Percentiles rank a stretch among this genome's conserved stretches.
Conservation (phyloP, 768 basidiomycete genomes). For the Fomitopsis serialis region DNA sequence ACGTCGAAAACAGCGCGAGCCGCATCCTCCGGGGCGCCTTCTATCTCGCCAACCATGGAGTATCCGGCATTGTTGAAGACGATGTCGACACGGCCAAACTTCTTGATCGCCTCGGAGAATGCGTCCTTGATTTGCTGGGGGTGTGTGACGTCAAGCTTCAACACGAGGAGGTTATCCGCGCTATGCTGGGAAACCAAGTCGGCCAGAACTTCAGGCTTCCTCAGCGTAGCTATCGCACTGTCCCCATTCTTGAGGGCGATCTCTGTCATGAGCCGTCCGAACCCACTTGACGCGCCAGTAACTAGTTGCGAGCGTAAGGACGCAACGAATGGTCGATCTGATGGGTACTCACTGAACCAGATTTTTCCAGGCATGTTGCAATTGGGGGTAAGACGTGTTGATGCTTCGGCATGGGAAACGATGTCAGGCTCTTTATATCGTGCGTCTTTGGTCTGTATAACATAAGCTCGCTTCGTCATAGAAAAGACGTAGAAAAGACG, state of each 20-base stretch:
- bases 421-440: too few species aligned
- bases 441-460: too few species aligned
- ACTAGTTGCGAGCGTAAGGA: constrained; percentile 4
- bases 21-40: constrained; percentile 12
- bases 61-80: constrained; percentile 23
- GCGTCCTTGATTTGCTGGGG: constrained; percentile 9
- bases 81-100: constrained; percentile 20
- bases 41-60: constrained; percentile 17
- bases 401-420: too few species aligned
- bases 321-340: too few species aligned
- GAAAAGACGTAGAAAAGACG: too few species aligned
- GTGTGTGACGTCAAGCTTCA: constrained; percentile 18
- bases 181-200: constrained; percentile 14
- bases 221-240: constrained; percentile 18
- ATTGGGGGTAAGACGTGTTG: too few species aligned
- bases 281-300: constrained; percentile 21
- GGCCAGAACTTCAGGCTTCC: constrained; percentile 15
- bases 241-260: constrained; percentile 18
- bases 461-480: too few species aligned
- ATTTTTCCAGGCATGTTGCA: not conserved
- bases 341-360: constrained; percentile 14
- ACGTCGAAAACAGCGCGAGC: constrained; percentile 19
- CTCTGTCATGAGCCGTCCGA: constrained; percentile 19
- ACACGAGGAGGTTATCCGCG: constrained; percentile 12
- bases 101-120: constrained; percentile 10